Evolutionary conservation across 352 stramenopile genomes (phyloP), one percentile per base, ranked within the genome.

Genomic region (Globisporangium heterothallicum): DNA sequence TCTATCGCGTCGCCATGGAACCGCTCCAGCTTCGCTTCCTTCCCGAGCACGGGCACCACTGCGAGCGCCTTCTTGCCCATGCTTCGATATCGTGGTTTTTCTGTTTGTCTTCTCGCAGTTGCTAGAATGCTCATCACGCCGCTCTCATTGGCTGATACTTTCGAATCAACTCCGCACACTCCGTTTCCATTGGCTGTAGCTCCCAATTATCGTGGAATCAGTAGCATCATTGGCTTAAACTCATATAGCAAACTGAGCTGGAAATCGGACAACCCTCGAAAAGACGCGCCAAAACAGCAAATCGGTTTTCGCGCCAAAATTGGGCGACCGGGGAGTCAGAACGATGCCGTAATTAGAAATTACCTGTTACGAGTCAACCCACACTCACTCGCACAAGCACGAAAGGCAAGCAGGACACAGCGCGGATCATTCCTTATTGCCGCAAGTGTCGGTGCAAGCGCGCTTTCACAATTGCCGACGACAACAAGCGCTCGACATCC

Each of bases 1-100:
- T 91, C 67, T 0, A 58, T 64, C 13, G 80, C 80, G 42, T 86
- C 75, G n/a, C 63, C 59, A 32, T 88, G 77, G 66, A 91, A 91
- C 13, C 80, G 80, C 48, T 63, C 63, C 35, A 91, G 71, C 45
- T 66, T 66, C 29, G 53, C 57, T 29, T 55, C 61, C 13, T 53
- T 59, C 14, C 66, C 58, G 48, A 80, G 53, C 46, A 61, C 62
- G 13, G 79, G 79, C 45, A 78, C 71, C 21, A 90, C 52, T 18
- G 68, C 63, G 16, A 90, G 53, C 44, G 63, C 42, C 57, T 77
- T 86, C 45, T 66, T 68, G 2, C 66, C 64, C 65, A 83, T 84
- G 50, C 21, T 47, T 10, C n/a, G n/a, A n/a, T n/a, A n/a, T n/a
- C n/a, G n/a, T n/a, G n/a, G n/a, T n/a, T 41, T 24, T 45, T 22